These are phyloP conservation scores for Cystoderma amianthinum DNA, from an alignment of 768 basidiomycete species.

Conservation along the genomic window DNA sequence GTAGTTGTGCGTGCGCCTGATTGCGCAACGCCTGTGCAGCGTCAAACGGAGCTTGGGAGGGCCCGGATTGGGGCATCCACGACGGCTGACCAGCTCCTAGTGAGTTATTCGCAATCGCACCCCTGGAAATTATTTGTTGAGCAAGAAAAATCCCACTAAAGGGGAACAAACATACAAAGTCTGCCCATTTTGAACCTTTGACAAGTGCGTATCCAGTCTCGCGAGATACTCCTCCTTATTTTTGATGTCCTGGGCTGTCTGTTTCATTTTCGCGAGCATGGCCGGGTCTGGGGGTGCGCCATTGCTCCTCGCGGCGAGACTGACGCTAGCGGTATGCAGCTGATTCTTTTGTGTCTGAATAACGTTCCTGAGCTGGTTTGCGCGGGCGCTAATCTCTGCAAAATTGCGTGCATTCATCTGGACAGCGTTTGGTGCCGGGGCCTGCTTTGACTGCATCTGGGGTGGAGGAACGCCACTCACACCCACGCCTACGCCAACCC, in stretches of 20 bases:
- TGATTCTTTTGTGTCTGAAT: background rate
- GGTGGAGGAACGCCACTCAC: background rate
- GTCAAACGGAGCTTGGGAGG: constrained; percentile 2
- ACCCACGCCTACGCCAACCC: background rate
- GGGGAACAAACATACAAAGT: background rate
- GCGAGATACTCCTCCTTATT: background rate
- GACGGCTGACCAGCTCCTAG: constrained; percentile 5
- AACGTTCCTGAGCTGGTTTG: background rate
- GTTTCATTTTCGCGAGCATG: background rate
- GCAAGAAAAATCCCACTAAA: background rate
- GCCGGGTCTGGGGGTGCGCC: background rate
- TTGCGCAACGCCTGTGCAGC: background rate
- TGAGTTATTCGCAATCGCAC: background rate
- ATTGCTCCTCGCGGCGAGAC: background rate
- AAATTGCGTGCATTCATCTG: background rate
- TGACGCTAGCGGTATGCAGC: background rate
- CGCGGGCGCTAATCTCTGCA: background rate
- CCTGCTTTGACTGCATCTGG: background rate
- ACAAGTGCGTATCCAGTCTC: background rate
- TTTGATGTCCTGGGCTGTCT: background rate
- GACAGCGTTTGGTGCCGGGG: background rate
- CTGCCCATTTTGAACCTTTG: background rate
- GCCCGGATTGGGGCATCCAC: constrained; percentile 9
- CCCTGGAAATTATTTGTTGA: background rate
- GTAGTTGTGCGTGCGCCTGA: background rate